Conservation (phyloP, 1,139 yeast species). For the Meyerozyma sp. region DNA sequence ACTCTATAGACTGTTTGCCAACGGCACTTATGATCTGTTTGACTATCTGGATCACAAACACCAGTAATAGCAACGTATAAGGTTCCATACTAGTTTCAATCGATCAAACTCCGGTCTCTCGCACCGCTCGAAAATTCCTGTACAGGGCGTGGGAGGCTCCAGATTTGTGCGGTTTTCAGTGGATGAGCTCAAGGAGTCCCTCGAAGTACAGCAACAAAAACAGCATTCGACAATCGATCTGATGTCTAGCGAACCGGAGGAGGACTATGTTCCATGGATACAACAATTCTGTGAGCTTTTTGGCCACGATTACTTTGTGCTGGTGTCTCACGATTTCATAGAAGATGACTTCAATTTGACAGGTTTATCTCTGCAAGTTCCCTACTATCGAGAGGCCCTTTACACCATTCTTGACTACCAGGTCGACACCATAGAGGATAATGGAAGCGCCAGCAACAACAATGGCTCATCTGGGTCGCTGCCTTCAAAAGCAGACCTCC, state of each 20-base stretch:
- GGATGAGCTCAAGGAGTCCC: not conserved
- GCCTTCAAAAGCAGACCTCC: conserved; percentile 37
- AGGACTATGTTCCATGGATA: conserved; percentile 82
- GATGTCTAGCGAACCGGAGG: conserved; percentile 46
- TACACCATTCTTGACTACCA: conserved; percentile 79
- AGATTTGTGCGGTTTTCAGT: not conserved
- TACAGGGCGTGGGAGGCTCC: not conserved
- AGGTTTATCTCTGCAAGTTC: conserved; percentile 80
- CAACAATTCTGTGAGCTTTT: conserved; percentile 80
- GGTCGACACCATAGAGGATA: conserved; percentile 67
- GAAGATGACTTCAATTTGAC: conserved; percentile 96
- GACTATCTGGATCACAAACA: conserved; percentile 26
- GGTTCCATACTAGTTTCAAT: conserved; percentile 1
- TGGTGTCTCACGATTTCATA: conserved; percentile 86
- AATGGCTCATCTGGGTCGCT: conserved; percentile 2
- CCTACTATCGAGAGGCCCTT: conserved; percentile 86
- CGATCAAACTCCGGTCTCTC: too few species aligned
- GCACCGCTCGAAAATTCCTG: not conserved
- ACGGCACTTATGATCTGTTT: conserved; percentile 26
- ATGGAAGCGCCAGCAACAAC: conserved; percentile 8
- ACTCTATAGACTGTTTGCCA: conserved; percentile 32
- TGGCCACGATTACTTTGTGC: conserved; percentile 92
- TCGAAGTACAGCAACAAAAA: not conserved
- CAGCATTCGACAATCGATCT: not conserved
- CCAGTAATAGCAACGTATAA: conserved; percentile 14